These are phyloP conservation scores for Morella rubra DNA, from an alignment of 306 rosid species.

Conservation along the genomic window DNA sequence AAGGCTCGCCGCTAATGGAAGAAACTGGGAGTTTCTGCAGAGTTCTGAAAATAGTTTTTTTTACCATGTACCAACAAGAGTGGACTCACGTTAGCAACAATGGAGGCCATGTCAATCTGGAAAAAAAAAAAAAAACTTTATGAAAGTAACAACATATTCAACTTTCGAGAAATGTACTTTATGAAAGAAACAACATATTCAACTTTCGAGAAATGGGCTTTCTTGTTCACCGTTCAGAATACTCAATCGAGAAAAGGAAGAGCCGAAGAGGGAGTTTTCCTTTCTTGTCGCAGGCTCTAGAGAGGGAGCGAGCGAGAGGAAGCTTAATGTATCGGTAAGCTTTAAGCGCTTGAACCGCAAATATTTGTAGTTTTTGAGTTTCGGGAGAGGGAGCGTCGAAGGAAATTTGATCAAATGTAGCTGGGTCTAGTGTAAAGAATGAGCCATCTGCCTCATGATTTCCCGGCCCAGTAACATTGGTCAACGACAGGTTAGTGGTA, in stretches of 20 bases:
- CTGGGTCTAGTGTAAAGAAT: background rate
- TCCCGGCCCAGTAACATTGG: no score
- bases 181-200: no score
- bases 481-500: no score
- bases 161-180: background rate
- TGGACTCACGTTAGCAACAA: constrained; percentile 55
- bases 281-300: background rate
- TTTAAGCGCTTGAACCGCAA: constrained; percentile 35
- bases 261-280: constrained; percentile 2
- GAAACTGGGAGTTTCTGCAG: constrained; percentile 37
- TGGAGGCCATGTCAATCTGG: constrained; percentile 60
- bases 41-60: constrained; percentile 30
- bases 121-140: background rate
- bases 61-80: constrained; percentile 47
- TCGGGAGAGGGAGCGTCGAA: background rate
- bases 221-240: constrained; percentile 2
- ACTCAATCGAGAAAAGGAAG: background rate
- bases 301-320: background rate
- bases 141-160: background rate
- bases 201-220: background rate
- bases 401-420: background rate
- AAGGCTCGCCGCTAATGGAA: constrained; percentile 33
- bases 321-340: background rate
- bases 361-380: background rate
- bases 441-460: no score